These are phyloP conservation scores for Coelastrella sp. DNA, from an alignment of 139 green algal genomes.

Conservation along the genomic window DNA sequence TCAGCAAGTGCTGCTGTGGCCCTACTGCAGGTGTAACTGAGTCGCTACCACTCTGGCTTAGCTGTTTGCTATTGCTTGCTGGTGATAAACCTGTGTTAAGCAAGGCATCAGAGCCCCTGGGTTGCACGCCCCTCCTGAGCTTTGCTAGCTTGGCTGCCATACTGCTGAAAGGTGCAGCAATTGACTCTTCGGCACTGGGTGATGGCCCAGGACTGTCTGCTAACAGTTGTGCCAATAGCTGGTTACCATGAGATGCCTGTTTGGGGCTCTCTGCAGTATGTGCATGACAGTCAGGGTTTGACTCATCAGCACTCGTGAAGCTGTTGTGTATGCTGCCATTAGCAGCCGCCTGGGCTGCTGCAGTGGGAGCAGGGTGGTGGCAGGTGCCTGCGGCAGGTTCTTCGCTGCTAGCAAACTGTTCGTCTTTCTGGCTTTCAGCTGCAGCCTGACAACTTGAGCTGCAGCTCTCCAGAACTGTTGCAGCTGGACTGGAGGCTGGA, in stretches of 20 bases:
- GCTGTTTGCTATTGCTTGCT: neutral
- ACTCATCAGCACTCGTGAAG: neutral
- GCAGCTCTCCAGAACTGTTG: too few relatives aligned
- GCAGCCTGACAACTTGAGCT: too few relatives aligned
- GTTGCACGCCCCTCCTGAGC: neutral
- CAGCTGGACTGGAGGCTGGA: too few relatives aligned
- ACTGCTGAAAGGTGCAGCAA: neutral
- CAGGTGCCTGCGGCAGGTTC: too few relatives aligned
- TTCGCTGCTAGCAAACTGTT: too few relatives aligned
- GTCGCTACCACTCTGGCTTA: neutral
- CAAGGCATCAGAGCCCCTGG: neutral
- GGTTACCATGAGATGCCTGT: too few relatives aligned
- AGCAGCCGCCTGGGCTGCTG: too few relatives aligned
- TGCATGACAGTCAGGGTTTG: too few relatives aligned
- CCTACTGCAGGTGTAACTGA: neutral
- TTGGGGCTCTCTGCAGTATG: too few relatives aligned
- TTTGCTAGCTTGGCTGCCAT: neutral
- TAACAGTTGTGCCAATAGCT: neutral
- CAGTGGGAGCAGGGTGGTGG: too few relatives aligned
- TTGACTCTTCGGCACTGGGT: neutral
- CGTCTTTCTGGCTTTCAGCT: too few relatives aligned
- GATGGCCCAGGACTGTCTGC: neutral
- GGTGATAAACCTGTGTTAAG: neutral
- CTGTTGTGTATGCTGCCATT: too few relatives aligned
- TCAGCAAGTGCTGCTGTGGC: neutral